A percentile compares a stretch with the other conserved stretches of the same genome.
Conservation (phyloP, 2,329 filamentous ascomycete genomes). For the Oidium heveae region DNA sequence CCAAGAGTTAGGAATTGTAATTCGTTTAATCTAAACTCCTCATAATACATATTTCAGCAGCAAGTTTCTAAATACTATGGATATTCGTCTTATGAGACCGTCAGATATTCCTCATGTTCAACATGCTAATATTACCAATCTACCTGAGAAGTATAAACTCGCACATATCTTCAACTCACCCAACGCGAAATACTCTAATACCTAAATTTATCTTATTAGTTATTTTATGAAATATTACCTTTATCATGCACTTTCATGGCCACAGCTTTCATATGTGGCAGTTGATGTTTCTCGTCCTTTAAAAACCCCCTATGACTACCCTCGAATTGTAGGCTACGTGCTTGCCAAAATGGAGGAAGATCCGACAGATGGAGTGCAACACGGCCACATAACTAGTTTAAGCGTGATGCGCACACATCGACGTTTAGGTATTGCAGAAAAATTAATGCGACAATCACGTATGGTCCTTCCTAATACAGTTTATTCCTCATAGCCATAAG, state of each 20-base stretch:
- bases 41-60: no score
- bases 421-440: conserved; percentile 76
- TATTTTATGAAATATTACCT: conserved; percentile 99
- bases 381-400: conserved; percentile 88
- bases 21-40: no score
- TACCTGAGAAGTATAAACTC: conserved; percentile 56
- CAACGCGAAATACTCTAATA: no score
- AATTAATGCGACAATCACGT: conserved; percentile 93
- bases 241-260: conserved; percentile 96
- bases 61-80: conserved; percentile 28
- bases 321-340: conserved; percentile 97
- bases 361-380: conserved; percentile 65
- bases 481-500: neutral
- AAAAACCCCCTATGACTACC: conserved; percentile 62
- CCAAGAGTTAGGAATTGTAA: no score
- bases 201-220: conserved; percentile 9
- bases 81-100: conserved; percentile 66
- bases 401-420: conserved; percentile 93
- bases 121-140: conserved; percentile 94
- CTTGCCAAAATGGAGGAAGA: conserved; percentile 99
- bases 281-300: conserved; percentile 67
- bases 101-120: conserved; percentile 81
- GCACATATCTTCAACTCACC: no score
- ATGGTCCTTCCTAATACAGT: conserved; percentile 17
- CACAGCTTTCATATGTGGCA: conserved; percentile 86